These are phyloP conservation scores for Pseudonitzschia multistriata DNA, from an alignment of 108 stramenopile genomes.

Conservation along the genomic window DNA sequence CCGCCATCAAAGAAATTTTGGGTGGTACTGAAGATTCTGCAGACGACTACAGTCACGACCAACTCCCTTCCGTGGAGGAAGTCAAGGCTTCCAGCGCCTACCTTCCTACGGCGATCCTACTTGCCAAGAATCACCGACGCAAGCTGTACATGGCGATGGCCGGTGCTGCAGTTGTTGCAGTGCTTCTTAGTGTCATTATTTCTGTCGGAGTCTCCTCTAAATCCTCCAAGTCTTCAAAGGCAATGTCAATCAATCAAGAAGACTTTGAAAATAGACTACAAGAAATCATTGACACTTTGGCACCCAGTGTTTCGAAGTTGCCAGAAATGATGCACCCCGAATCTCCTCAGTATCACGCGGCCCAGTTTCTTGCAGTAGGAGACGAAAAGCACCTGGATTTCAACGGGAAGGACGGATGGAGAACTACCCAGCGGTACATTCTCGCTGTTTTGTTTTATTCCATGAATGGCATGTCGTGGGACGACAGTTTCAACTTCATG, in stretches of 20 bases:
- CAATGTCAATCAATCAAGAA: neutral
- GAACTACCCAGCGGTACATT: slow-evolving; percentile 26
- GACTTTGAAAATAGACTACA: neutral
- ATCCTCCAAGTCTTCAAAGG: too few species aligned
- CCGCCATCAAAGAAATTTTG: neutral
- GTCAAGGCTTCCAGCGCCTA: slow-evolving; percentile 19
- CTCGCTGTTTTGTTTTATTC: slow-evolving; percentile 31
- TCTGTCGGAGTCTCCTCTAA: neutral
- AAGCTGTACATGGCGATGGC: slow-evolving; percentile 7
- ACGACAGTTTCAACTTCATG: slow-evolving; percentile 11
- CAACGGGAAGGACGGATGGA: neutral
- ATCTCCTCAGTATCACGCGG: neutral
- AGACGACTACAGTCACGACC: slow-evolving; percentile 15
- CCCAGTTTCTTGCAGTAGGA: neutral
- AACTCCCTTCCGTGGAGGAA: slow-evolving; percentile 38
- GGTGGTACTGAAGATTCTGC: neutral
- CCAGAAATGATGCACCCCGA: neutral
- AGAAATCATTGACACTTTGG: neutral
- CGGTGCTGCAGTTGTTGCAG: slow-evolving; percentile 2
- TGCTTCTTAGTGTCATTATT: neutral
- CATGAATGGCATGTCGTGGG: slow-evolving; percentile 25
- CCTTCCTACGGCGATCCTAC: slow-evolving; percentile 1
- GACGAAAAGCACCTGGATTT: neutral
- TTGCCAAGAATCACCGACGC: slow-evolving; percentile 6
- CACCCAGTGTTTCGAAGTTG: neutral